Evolutionary conservation across 306 rosid species (phyloP).

Genomic region (Cucumis hystrix): DNA sequence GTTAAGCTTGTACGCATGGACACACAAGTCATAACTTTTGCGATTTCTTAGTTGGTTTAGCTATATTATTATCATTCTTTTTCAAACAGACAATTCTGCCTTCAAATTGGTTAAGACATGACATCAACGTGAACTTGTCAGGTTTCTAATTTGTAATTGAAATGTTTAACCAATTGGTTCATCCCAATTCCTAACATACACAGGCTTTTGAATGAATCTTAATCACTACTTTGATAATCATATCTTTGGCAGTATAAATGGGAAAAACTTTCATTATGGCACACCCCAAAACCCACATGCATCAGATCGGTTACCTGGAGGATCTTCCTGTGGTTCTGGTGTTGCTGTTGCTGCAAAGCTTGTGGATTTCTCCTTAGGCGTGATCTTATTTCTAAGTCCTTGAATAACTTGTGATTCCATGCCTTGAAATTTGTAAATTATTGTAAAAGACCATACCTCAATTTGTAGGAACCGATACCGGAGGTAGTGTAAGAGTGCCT

Average conservation of each 20-base stretch:
- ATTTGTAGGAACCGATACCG: not conserved
- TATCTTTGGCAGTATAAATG: not conserved
- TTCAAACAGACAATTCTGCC: not conserved
- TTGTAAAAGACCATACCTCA: not conserved
- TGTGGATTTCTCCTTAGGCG: not conserved
- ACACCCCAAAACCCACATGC: not conserved
- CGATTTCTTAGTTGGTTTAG: no score
- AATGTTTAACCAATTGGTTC: not conserved
- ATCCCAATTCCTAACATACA: not conserved
- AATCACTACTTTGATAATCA: not conserved
- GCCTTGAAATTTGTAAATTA: not conserved
- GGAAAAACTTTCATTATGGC: not conserved
- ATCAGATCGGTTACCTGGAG: not conserved
- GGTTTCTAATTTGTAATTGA: not conserved
- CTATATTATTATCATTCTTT: not conserved
- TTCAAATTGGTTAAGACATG: not conserved
- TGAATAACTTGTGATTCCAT: not conserved
- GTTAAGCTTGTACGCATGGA: no score
- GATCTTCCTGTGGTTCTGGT: not conserved
- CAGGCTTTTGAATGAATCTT: not conserved
- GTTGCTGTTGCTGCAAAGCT: not conserved
- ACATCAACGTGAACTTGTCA: not conserved
- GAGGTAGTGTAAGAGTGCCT: not conserved
- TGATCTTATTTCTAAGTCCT: not conserved
- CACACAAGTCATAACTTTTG: not conserved